Conservation (phyloP, 208 protist species). For the Leptomonas seymouri region DNA sequence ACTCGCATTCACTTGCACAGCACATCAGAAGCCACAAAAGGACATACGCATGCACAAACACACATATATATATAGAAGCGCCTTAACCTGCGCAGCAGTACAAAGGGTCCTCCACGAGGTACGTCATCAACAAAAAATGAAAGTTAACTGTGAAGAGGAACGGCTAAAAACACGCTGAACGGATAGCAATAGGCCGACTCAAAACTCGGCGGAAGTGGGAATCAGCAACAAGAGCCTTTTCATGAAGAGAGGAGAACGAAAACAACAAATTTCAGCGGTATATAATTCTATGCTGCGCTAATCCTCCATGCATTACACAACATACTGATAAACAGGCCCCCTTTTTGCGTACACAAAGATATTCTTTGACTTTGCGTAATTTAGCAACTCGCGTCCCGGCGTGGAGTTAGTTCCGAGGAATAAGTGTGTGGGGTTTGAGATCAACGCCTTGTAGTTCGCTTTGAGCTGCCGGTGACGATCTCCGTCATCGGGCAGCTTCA, state of each 20-base stretch:
- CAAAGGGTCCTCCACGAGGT: no score
- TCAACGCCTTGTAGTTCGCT: slow-evolving; percentile 54
- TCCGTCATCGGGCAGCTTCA: slow-evolving; percentile 58
- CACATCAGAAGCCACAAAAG: no score
- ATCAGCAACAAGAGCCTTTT: no score
- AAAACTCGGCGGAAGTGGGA: not conserved
- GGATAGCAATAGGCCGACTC: not conserved
- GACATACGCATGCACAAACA: no score
- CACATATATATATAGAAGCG: not conserved
- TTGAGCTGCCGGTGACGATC: slow-evolving; percentile 84
- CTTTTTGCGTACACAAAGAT: slow-evolving; percentile 87
- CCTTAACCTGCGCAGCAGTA: no score
- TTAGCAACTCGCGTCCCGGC: slow-evolving; percentile 75
- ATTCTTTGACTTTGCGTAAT: slow-evolving; percentile 79
- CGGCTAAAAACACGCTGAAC: no score
- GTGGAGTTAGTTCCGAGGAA: slow-evolving; percentile 76
- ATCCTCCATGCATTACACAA: slow-evolving; percentile 38
- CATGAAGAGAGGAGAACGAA: no score
- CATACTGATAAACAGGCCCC: slow-evolving; percentile 67
- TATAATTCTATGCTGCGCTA: no score
- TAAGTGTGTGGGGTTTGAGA: slow-evolving; percentile 59
- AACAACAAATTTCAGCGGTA: no score
- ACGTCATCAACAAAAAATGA: no score
- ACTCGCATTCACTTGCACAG: no score
- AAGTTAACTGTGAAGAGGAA: no score